Evolutionary conservation across 148 eudicot genomes (phyloP).

Genomic region (Cornus kousa): DNA sequence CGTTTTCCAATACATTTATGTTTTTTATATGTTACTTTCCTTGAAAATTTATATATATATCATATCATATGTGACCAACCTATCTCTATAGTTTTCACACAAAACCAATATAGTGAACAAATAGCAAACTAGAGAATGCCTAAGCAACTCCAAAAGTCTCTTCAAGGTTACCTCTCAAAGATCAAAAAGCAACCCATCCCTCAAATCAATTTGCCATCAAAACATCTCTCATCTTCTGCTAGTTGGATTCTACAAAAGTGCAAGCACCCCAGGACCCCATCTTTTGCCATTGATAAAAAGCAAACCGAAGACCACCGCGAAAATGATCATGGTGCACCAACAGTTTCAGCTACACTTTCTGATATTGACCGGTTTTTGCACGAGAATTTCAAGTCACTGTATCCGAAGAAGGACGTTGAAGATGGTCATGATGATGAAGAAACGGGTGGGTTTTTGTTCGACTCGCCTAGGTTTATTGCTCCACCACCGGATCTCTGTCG

Average conservation of each 20-base stretch:
- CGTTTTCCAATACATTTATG: not conserved
- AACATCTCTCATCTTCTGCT: conserved; percentile 40
- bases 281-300: conserved; percentile 19
- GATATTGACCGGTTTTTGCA: conserved; percentile 55
- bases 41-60: not conserved
- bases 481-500: conserved; percentile 36
- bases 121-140: conserved; percentile 31
- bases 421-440: conserved; percentile 7
- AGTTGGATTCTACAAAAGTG: conserved; percentile 46
- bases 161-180: conserved; percentile 49
- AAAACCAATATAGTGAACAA: not conserved
- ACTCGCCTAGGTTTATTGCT: conserved; percentile 23
- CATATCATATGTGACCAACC: not conserved
- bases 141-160: conserved; percentile 53
- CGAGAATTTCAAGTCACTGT: conserved; percentile 66
- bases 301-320: not conserved
- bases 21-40: not conserved
- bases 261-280: conserved; percentile 50
- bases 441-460: conserved; percentile 4
- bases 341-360: conserved; percentile 60
- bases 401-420: conserved; percentile 22
- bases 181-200: conserved; percentile 41
- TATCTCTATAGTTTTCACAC: not conserved
- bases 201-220: conserved; percentile 32
- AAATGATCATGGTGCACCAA: conserved; percentile 35